These are phyloP conservation scores for Hansfordia pulvinata DNA, from an alignment of 2,329 filamentous ascomycete species.

Conservation along the genomic window DNA sequence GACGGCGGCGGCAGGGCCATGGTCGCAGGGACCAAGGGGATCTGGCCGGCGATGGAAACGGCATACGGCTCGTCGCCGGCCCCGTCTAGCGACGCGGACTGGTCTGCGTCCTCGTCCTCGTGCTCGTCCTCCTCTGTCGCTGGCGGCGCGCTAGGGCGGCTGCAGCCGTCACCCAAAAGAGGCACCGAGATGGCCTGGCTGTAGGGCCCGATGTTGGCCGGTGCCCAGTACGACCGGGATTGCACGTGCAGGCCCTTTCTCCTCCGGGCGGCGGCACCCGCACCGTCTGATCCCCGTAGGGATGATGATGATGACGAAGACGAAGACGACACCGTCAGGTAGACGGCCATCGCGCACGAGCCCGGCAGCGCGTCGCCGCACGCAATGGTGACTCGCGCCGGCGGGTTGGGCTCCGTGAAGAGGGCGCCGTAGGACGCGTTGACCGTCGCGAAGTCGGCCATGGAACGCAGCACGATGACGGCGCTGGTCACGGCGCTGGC, in stretches of 20 bases:
- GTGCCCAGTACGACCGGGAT: conserved; percentile 90
- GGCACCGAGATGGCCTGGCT: conserved; percentile 66
- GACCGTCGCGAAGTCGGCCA: conserved; percentile 64
- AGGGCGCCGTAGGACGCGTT: conserved; percentile 65
- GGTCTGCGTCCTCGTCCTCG: conserved; percentile 8
- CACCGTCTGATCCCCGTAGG: no score
- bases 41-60: conserved; percentile 75
- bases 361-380: conserved; percentile 54
- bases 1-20: conserved; percentile 46
- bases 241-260: conserved; percentile 74
- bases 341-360: conserved; percentile 13
- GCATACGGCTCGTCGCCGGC: conserved; percentile 5
- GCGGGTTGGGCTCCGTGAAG: conserved; percentile 69
- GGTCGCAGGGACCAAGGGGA: conserved; percentile 67
- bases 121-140: conserved; percentile 9
- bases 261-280: conserved; percentile 4
- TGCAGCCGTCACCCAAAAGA: no score
- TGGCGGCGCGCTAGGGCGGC: no score
- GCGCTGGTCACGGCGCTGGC: conserved; percentile 36
- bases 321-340: conserved; percentile 12
- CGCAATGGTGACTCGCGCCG: conserved; percentile 72
- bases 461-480: conserved; percentile 60
- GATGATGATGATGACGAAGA: conserved; percentile 47
- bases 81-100: conserved; percentile 13
- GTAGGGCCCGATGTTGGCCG: conserved; percentile 94